Conservation (phyloP, 2,329 filamentous ascomycete genomes). For the Penicillium polonicum region DNA sequence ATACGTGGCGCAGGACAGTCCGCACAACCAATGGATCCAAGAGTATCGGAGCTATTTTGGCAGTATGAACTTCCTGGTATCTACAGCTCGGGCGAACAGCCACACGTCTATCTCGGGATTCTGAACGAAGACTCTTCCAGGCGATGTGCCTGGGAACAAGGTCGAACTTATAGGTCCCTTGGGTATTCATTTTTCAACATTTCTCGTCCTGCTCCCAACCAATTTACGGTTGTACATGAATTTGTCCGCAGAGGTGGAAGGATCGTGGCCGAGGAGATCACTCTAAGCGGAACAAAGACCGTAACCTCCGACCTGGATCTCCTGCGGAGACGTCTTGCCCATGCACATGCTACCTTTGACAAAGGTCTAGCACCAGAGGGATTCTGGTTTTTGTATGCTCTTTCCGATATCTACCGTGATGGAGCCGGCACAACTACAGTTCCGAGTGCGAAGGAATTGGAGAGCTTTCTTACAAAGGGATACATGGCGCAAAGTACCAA, state of each 20-base stretch:
- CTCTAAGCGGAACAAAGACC: conserved; percentile 23
- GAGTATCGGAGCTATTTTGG: conserved; percentile 52
- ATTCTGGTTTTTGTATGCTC: conserved; percentile 38
- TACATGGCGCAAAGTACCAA: conserved; percentile 36
- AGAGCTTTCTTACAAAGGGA: conserved; percentile 31
- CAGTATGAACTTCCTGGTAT: conserved; percentile 38
- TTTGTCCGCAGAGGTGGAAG: conserved; percentile 39
- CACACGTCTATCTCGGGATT: conserved; percentile 63
- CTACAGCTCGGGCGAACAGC: conserved; percentile 18
- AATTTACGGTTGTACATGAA: conserved; percentile 30
- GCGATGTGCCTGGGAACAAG: conserved; percentile 58
- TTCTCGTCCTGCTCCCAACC: conserved; percentile 27
- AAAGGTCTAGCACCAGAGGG: conserved; percentile 8
- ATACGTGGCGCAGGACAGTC: not conserved
- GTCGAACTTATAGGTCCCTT: conserved; percentile 51
- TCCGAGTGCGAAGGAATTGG: conserved; percentile 21
- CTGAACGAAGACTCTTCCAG: conserved; percentile 58
- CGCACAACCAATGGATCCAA: conserved; percentile 45
- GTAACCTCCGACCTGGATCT: conserved; percentile 16
- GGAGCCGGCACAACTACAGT: conserved; percentile 12
- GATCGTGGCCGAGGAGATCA: conserved; percentile 32
- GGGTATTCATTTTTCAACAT: conserved; percentile 56
- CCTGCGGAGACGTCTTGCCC: conserved; percentile 26
- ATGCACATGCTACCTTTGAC: conserved; percentile 17
- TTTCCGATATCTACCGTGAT: conserved; percentile 32